Base-by-base conservation (phyloP, 495 filamentous ascomycete species). In the Astrocystis sublimbata region DNA sequence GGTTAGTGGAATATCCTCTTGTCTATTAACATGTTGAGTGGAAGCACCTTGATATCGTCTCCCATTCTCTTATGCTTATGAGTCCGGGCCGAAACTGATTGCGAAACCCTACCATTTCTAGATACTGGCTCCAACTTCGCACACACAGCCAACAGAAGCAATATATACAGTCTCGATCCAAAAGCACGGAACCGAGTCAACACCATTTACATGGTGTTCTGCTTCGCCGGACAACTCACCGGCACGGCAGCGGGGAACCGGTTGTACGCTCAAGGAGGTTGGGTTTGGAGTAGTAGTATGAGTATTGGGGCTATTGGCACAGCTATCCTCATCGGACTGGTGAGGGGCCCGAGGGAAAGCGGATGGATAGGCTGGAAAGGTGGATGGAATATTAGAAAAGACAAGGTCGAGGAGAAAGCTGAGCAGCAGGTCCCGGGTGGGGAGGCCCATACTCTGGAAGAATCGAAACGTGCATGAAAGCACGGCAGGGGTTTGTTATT, bases 301-400 rank as follows among this genome's bases (percentile, higher is more conserved):
- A 89, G 86, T 68, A 79, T 93, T 61, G 89, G 79, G 4, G 87
- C 90, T 61, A 81, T 89, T 19, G 85, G 76, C 0, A 72, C 81
- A 21, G 85, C 87, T 17, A 63, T 92, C 62, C 38, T 86, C 15
- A 65, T 90, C 38, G 84, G 80, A 45, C 67, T 85, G 45, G 71
- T 72, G 10, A 79, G 88, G 24, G 89, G 88, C 0, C 92, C 92
- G 15, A 78, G 81, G 64, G 89, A 92, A 74, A 85, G 70, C 33
- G 77, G 87, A 0, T 93, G 90, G 91, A 49, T 91, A 24, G 91
- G 90, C 0, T 93, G 91, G 91, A 75, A 74, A 13, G 89, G 88
- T 9, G 89, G 90, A 0, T 88, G 87, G 85, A 68, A 52, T 64
- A 85, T 75, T 57, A 64, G 66, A 69, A 73, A 56, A 58, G 71